phyloP scores from a whole-genome alignment of 805 yeast genomes.

The Yamadazyma insecticola region DNA sequence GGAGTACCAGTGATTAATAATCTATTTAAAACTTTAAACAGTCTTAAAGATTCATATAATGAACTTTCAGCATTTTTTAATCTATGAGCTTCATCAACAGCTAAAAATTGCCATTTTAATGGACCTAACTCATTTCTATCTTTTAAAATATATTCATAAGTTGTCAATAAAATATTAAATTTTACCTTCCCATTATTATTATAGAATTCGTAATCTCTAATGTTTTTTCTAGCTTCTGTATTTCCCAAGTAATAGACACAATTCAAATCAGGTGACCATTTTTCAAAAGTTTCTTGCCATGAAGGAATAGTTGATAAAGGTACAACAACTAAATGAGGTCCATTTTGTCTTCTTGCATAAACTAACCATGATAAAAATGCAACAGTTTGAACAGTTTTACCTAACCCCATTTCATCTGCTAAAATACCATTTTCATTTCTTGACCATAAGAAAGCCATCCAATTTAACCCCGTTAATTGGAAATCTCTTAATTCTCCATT shows the following conservation, averaged over 20 bases:
- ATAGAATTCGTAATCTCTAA: slow-evolving; percentile 83
- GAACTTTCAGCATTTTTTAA: slow-evolving; percentile 92
- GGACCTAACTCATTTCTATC: slow-evolving; percentile 77
- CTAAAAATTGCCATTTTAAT: slow-evolving; percentile 91
- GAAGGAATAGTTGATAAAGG: slow-evolving; percentile 96
- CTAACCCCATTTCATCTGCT: slow-evolving; percentile 99
- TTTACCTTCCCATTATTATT: slow-evolving; percentile 57
- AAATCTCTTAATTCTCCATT: slow-evolving; percentile 93
- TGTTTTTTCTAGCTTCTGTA: slow-evolving; percentile 73
- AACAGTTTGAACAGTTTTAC: slow-evolving; percentile 96
- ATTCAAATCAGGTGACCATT: slow-evolving; percentile 96
- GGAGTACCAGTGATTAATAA: slow-evolving; percentile 97
- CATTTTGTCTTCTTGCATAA: slow-evolving; percentile 93
- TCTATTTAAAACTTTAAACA: slow-evolving; percentile 79
- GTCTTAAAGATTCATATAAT: slow-evolving; percentile 78
- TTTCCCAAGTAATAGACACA: slow-evolving; percentile 93
- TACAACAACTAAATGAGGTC: slow-evolving; percentile 95
- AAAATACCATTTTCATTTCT: slow-evolving; percentile 94
- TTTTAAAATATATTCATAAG: slow-evolving; percentile 93
- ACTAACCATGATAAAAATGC: slow-evolving; percentile 92
- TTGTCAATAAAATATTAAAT: slow-evolving; percentile 87
- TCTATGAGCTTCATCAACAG: slow-evolving; percentile 98
- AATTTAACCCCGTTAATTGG: slow-evolving; percentile 95
- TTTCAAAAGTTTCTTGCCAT: slow-evolving; percentile 98
- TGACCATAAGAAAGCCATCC: slow-evolving; percentile 99